These are phyloP conservation scores for Colletotrichum viniferum DNA, from an alignment of 2,329 filamentous ascomycete species.

Conservation along the genomic window DNA sequence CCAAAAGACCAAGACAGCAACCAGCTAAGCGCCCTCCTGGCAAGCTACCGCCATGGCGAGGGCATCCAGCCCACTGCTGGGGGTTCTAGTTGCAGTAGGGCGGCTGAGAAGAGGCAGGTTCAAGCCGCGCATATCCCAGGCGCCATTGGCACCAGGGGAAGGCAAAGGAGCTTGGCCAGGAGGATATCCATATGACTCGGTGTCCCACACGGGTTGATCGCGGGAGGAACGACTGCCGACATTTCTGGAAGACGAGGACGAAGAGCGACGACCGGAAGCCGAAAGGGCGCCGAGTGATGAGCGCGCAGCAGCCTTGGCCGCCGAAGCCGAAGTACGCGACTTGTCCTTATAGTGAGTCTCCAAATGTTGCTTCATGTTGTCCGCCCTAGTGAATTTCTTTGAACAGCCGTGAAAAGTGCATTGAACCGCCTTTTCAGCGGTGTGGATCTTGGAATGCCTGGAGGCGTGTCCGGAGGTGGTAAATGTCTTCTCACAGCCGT, in stretches of 20 bases:
- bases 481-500: conserved; percentile 78
- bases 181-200: conserved; percentile 38
- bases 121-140: conserved; percentile 53
- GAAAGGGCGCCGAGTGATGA: conserved; percentile 26
- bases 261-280: conserved; percentile 32
- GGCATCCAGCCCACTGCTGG: conserved; percentile 59
- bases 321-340: conserved; percentile 44
- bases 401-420: conserved; percentile 72
- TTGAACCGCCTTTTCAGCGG: conserved; percentile 76
- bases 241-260: conserved; percentile 34
- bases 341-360: conserved; percentile 76
- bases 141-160: conserved; percentile 37
- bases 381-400: conserved; percentile 81
- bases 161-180: conserved; percentile 33
- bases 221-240: conserved; percentile 31
- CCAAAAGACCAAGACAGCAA: not conserved
- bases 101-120: conserved; percentile 49
- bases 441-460: conserved; percentile 84
- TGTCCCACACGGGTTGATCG: conserved; percentile 44
- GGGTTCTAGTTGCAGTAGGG: conserved; percentile 45
- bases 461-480: conserved; percentile 87
- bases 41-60: conserved; percentile 59
- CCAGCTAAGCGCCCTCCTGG: conserved; percentile 42
- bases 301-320: conserved; percentile 28
- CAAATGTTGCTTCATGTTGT: conserved; percentile 88